Conservation (phyloP, 2,329 filamentous ascomycete species). For the Clonostachys rosea region DNA sequence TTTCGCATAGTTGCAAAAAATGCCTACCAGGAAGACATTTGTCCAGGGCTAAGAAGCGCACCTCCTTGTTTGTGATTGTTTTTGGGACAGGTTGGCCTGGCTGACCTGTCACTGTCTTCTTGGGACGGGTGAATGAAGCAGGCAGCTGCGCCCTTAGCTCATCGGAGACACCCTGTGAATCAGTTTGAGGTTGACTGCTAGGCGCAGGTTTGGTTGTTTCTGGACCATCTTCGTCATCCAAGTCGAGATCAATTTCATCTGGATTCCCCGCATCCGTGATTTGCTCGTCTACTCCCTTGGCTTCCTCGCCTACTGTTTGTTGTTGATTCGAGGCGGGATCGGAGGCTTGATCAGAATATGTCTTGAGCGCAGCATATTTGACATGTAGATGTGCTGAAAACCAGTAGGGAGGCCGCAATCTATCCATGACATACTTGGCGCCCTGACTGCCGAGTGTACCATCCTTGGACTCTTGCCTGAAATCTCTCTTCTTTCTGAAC, state of each 20-base stretch:
- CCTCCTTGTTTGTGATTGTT: constrained; percentile 72
- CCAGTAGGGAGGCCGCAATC: constrained; percentile 80
- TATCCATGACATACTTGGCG: constrained; percentile 74
- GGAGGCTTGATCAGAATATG: constrained; percentile 39
- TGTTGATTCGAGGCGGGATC: constrained; percentile 5
- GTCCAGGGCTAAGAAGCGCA: constrained; percentile 84
- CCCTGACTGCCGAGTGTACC: constrained; percentile 77
- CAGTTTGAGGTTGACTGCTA: background rate
- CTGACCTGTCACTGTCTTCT: constrained; percentile 20
- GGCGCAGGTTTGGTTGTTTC: constrained; percentile 10
- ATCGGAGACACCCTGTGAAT: constrained; percentile 40
- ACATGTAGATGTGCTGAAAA: constrained; percentile 91
- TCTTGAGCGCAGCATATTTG: constrained; percentile 71
- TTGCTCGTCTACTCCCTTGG: background rate
- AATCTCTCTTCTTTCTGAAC: constrained; percentile 69
- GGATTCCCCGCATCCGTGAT: constrained; percentile 36
- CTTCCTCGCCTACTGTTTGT: background rate
- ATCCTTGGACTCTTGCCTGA: constrained; percentile 69
- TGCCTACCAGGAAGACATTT: constrained; percentile 79
- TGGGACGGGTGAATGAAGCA: constrained; percentile 59
- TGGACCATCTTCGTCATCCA: constrained; percentile 45
- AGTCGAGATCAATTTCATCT: constrained; percentile 68
- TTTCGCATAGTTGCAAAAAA: constrained; percentile 75
- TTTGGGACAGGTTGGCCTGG: constrained; percentile 62
- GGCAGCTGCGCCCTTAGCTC: constrained; percentile 71